Evolutionary conservation across 225 moss, liverwort and hornwort genomes (phyloP).

Genomic region (Pseudisothecium myosuroides): DNA sequence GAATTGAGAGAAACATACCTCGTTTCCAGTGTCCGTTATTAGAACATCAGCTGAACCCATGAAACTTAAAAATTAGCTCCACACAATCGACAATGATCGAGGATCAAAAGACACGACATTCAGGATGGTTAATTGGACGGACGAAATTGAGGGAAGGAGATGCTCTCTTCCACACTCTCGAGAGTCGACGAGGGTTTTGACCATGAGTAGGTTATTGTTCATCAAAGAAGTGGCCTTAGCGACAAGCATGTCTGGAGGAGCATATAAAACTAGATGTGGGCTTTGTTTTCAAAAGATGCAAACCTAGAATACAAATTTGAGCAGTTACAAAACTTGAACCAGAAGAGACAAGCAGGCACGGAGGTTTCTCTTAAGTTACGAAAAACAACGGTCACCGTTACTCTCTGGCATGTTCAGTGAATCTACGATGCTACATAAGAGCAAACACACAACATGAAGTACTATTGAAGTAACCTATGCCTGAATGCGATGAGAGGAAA

Average conservation of each 20-base stretch:
- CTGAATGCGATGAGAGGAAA: neutral
- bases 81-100: neutral
- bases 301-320: neutral
- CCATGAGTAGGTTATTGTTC: neutral
- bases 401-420: neutral
- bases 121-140: neutral
- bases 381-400: neutral
- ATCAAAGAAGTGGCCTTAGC: neutral
- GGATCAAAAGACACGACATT: neutral
- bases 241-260: neutral
- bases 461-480: too few species aligned
- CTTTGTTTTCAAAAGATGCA: neutral
- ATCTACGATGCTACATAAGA: neutral
- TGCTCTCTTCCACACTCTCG: neutral
- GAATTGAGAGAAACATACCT: too few species aligned
- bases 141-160: neutral
- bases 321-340: neutral
- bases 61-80: neutral
- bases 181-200: neutral
- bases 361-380: neutral
- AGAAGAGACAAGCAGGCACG: too few species aligned
- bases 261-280: neutral
- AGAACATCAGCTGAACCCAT: neutral
- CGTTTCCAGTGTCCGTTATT: too few species aligned
- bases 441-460: neutral